Evolutionary conservation across 176 grass and related monocot species (phyloP), one percentile per base, ranked within the genome.

Genomic region (Metroxylon sagu): DNA sequence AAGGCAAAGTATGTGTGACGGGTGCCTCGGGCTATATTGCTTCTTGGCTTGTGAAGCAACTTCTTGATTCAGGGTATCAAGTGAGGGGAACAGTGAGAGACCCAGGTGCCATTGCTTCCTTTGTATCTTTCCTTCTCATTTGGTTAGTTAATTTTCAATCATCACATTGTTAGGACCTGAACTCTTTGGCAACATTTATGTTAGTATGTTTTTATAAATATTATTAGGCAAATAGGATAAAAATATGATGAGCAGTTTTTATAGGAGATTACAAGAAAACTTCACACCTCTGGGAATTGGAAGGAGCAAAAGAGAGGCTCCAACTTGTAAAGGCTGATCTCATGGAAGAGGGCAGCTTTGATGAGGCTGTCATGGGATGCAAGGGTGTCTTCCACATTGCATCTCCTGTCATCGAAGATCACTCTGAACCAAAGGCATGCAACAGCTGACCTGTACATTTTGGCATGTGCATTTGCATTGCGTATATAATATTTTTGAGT

Each of bases 351-450:
- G 86, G 91, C 39, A 90, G 86, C 71, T 95, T 95, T 59, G 91
- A 87, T 25, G 76, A 87, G 64, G 80, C 71, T 18, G 60, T 95
- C 25, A 95, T 89, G 61, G 83, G 74, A 50, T 87, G 83, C 18
- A 77, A 87, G 61, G 91, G 91, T 1, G 74, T 95, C 62, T 90
- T 90, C 71, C 90, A 95, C 77, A 82, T 77, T 18, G 90, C 90
- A 67, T 84, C 86, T 1, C 90, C 85, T 16, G 62, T 95, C 64
- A 8, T 84, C 29, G 10, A 5, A 63, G 76, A 57, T 6, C 73
- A 76, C 64, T 74, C 85, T n/a, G 82, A 84, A 50, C 79, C 90
- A 29, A 85, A 87, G 83, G 86, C 21, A 85, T 69, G 68, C 25
- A 3, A 14, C 35, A 43, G 35, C 35, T 14, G 35, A 7, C 8